Evolutionary conservation across 768 basidiomycete species (phyloP).

Genomic region (Postia placenta): DNA sequence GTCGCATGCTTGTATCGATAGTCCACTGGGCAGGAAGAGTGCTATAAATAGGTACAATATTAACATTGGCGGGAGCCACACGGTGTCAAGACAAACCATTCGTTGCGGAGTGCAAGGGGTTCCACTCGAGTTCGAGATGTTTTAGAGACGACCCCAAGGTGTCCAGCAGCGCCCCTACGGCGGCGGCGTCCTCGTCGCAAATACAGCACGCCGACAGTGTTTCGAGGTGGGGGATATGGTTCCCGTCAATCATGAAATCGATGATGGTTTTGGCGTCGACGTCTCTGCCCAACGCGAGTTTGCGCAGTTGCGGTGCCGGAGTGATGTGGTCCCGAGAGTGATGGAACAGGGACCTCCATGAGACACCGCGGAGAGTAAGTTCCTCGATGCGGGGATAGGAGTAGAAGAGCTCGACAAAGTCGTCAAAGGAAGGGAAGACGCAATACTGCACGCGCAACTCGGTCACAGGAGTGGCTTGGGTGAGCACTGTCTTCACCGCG

Average conservation of each 20-base stretch:
- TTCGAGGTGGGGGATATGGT: slow-evolving; percentile 9
- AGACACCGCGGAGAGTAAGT: slow-evolving; percentile 16
- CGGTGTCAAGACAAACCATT: slow-evolving; percentile 8
- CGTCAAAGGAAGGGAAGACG: slow-evolving; percentile 19
- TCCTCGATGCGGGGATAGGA: slow-evolving; percentile 17
- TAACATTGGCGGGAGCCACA: not conserved
- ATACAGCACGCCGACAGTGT: slow-evolving; percentile 14
- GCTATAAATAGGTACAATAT: slow-evolving; percentile 2
- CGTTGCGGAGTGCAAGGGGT: slow-evolving; percentile 2
- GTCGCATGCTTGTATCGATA: slow-evolving; percentile 5
- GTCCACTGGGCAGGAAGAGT: slow-evolving; percentile 8
- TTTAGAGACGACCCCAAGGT: slow-evolving; percentile 13
- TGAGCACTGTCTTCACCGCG: not conserved
- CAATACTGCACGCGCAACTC: slow-evolving; percentile 20
- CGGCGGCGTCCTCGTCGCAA: slow-evolving; percentile 15
- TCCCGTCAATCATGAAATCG: slow-evolving; percentile 17
- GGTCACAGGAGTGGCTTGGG: slow-evolving; percentile 11
- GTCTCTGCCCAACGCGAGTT: slow-evolving; percentile 16
- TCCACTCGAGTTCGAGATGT: slow-evolving; percentile 21
- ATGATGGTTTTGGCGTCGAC: slow-evolving; percentile 12
- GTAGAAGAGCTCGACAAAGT: slow-evolving; percentile 17
- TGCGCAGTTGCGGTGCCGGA: slow-evolving; percentile 6
- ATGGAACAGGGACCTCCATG: slow-evolving; percentile 9
- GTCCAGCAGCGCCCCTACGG: slow-evolving; percentile 15
- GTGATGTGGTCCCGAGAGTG: not conserved